Evolutionary conservation across 331 rosid species (phyloP).

Genomic region (Quercus phellos): DNA sequence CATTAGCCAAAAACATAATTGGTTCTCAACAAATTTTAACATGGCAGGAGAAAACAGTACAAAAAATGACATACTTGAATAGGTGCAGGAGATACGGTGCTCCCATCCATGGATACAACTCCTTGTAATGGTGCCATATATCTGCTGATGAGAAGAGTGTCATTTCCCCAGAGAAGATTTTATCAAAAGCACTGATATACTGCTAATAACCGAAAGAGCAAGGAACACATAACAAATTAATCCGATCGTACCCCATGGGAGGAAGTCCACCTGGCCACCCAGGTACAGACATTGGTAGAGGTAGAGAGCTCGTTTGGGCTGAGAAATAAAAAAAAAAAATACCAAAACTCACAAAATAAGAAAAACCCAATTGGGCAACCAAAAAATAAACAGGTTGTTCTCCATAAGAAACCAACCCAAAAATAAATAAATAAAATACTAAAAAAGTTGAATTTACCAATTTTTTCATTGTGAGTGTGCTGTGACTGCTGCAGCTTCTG

Average conservation of each 20-base stretch:
- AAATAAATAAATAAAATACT: no score
- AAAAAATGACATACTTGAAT: conserved; percentile 44
- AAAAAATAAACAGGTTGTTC: neutral
- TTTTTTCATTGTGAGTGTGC: conserved; percentile 42
- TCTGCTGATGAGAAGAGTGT: conserved; percentile 53
- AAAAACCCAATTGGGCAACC: neutral
- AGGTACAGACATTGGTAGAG: conserved; percentile 70
- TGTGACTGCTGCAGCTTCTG: conserved; percentile 42
- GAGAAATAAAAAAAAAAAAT: conserved; percentile 3
- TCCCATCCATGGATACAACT: conserved; percentile 87
- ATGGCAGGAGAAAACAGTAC: neutral
- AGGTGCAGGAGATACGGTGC: conserved; percentile 63
- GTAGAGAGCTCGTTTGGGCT: conserved; percentile 64
- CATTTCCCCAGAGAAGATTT: conserved; percentile 22
- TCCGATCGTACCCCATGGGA: conserved; percentile 71
- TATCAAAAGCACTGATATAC: conserved; percentile 1
- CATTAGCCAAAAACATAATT: neutral
- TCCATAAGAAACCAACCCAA: no score
- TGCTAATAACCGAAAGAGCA: conserved; percentile 7
- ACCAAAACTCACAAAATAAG: conserved; percentile 4
- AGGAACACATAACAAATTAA: conserved; percentile 14
- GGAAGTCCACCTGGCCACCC: conserved; percentile 90
- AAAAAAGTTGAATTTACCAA: conserved; percentile 35
- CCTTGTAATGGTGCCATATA: conserved; percentile 92
- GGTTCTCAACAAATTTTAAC: no score